Conservation (phyloP, 1,284 basidiomycete genomes). For the Ceratobasidium papillatum region DNA sequence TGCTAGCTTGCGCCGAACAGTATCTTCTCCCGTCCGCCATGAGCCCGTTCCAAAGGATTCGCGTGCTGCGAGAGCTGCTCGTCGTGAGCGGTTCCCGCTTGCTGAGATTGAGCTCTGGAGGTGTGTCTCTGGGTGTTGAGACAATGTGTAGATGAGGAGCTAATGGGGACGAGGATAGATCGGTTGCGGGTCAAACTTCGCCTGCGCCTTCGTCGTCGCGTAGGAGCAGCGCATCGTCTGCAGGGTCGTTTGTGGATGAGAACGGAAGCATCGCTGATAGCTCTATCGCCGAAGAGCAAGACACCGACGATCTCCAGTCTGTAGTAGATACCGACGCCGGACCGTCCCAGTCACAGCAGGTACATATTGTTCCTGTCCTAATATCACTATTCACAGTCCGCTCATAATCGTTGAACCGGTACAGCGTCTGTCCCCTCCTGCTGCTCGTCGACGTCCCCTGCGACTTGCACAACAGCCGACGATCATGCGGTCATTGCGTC, state of each 20-base stretch:
- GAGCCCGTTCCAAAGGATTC: constrained; percentile 29
- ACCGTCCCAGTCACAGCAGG: background rate
- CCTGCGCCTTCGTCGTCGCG: constrained; percentile 25
- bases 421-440: background rate
- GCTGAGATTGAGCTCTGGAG: constrained; percentile 40
- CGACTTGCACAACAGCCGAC: constrained; percentile 27
- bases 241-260: constrained; percentile 33
- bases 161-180: background rate
- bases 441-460: constrained; percentile 20
- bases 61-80: constrained; percentile 32
- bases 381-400: constrained; percentile 7
- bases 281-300: constrained; percentile 11
- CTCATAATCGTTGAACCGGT: constrained; percentile 1
- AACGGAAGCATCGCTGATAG: constrained; percentile 32
- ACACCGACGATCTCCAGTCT: background rate
- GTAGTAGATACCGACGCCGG: constrained; percentile 1
- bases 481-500: constrained; percentile 6
- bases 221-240: constrained; percentile 30
- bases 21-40: constrained; percentile 11
- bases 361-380: background rate
- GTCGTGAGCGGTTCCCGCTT: constrained; percentile 25
- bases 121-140: background rate
- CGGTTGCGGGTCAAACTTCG: constrained; percentile 29
- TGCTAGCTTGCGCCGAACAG: constrained; percentile 18
- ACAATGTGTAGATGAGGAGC: background rate